Percentiles rank a stretch among this genome's conserved stretches.
Evolutionary conservation across 441 rosid species (phyloP).

Genomic region (Brassica balearica): DNA sequence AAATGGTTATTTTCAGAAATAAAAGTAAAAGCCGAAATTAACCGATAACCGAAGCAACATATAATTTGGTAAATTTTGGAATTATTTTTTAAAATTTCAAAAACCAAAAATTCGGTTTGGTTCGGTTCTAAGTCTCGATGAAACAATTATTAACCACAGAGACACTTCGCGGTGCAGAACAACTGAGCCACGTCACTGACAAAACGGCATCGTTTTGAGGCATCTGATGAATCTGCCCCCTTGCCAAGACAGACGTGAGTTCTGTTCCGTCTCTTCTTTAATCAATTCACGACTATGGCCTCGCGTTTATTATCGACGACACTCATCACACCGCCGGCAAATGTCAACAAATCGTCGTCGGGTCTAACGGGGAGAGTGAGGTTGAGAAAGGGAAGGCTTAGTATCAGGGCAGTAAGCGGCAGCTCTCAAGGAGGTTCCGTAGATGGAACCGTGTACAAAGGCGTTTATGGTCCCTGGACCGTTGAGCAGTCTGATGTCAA

Average conservation of each 20-base stretch:
- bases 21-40: too few relatives aligned
- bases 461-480: conserved; percentile 85
- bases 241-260: neutral
- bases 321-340: conserved; percentile 36
- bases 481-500: conserved; percentile 81
- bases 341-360: conserved; percentile 17
- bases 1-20: too few relatives aligned
- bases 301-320: conserved; percentile 50
- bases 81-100: too few relatives aligned
- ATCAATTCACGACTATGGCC: conserved; percentile 46
- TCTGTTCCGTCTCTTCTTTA: neutral
- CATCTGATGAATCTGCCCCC: neutral
- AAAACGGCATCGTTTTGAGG: conserved; percentile 9
- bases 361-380: conserved; percentile 22
- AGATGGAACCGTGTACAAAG: conserved; percentile 65
- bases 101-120: too few relatives aligned
- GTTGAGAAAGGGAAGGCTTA: conserved; percentile 35
- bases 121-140: too few relatives aligned
- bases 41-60: too few relatives aligned
- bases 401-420: conserved; percentile 63
- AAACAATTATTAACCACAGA: too few relatives aligned
- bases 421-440: conserved; percentile 54
- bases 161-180: too few relatives aligned
- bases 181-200: neutral
- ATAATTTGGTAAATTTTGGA: too few relatives aligned